phyloP scores from a whole-genome alignment of 768 basidiomycete genomes.

The Gautieria morchelliformis region DNA sequence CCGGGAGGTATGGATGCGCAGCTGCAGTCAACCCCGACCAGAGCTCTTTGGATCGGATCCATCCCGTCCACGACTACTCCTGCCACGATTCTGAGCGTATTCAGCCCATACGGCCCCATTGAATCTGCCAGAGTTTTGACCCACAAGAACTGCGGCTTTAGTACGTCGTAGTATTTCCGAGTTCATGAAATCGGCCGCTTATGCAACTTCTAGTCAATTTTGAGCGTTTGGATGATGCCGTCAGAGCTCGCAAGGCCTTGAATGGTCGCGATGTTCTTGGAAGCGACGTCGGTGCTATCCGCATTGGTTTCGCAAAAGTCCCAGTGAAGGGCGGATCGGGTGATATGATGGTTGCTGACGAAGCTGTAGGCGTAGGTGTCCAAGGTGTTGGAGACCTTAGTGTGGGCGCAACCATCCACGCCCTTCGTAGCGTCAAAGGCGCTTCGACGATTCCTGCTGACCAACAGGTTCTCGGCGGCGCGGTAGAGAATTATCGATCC shows the following conservation, averaged over 20 bases:
- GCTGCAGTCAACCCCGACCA: conserved; percentile 82
- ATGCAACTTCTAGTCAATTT: conserved; percentile 65
- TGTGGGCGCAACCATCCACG: conserved; percentile 82
- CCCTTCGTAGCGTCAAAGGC: conserved; percentile 82
- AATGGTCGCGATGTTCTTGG: conserved; percentile 95
- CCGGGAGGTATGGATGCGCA: conserved; percentile 74
- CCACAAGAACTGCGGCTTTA: conserved; percentile 95
- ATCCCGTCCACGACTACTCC: conserved; percentile 95
- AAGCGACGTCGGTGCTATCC: conserved; percentile 91
- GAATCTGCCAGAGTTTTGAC: conserved; percentile 94
- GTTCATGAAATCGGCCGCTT: conserved; percentile 8
- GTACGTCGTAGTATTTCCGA: conserved; percentile 31
- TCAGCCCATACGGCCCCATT: conserved; percentile 95
- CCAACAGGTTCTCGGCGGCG: conserved; percentile 85
- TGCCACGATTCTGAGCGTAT: conserved; percentile 88
- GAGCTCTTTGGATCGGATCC: conserved; percentile 96
- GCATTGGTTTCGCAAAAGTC: conserved; percentile 95
- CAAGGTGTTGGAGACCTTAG: conserved; percentile 80
- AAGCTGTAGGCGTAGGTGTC: conserved; percentile 54
- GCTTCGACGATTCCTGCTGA: conserved; percentile 86
- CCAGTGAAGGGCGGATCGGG: conserved; percentile 83
- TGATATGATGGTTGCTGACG: conserved; percentile 47
- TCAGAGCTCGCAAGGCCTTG: conserved; percentile 88
- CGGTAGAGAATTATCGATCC: conserved; percentile 90
- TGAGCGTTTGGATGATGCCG: conserved; percentile 93